These are phyloP conservation scores for Peltaster fructicola DNA, from an alignment of 2,329 filamentous ascomycete genomes.

Conservation along the genomic window DNA sequence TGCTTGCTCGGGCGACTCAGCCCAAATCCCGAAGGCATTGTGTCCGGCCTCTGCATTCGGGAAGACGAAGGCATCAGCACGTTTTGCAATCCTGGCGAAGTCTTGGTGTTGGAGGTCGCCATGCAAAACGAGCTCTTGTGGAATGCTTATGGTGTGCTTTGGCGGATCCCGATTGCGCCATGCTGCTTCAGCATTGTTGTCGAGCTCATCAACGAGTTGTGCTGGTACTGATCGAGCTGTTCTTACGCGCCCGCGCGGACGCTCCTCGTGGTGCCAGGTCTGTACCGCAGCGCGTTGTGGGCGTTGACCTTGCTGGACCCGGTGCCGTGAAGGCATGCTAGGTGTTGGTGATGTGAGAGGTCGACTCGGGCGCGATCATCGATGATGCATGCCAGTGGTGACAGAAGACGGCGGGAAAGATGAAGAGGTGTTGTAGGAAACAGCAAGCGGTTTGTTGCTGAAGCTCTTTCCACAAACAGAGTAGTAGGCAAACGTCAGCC, in stretches of 20 bases:
- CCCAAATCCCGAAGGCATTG: slow-evolving; percentile 13
- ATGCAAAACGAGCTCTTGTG: slow-evolving; percentile 7
- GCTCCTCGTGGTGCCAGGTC: too few species aligned
- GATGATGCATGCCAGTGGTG: too few species aligned
- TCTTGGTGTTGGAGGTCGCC: slow-evolving; percentile 4
- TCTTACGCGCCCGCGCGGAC: neutral
- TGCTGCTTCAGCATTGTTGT: slow-evolving; percentile 7
- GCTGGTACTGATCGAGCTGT: neutral
- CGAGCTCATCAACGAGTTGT: slow-evolving; percentile 4
- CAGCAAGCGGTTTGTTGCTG: too few species aligned
- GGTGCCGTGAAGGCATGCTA: too few species aligned
- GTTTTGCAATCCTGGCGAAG: slow-evolving; percentile 9
- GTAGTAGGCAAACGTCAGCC: too few species aligned
- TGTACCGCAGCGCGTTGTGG: too few species aligned
- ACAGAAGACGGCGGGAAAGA: too few species aligned
- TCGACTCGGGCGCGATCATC: too few species aligned
- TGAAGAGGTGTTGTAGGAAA: too few species aligned
- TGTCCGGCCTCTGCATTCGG: slow-evolving; percentile 3
- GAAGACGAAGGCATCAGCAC: slow-evolving; percentile 10
- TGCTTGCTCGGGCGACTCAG: slow-evolving; percentile 7
- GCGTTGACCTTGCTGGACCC: too few species aligned
- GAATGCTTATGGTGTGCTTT: slow-evolving; percentile 7
- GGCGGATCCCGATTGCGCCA: slow-evolving; percentile 8
- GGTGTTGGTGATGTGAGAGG: too few species aligned
- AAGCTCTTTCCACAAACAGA: too few species aligned